Evolutionary conservation across 2,329 filamentous ascomycete species (phyloP).

Genomic region (Ophiostoma perfectum): DNA sequence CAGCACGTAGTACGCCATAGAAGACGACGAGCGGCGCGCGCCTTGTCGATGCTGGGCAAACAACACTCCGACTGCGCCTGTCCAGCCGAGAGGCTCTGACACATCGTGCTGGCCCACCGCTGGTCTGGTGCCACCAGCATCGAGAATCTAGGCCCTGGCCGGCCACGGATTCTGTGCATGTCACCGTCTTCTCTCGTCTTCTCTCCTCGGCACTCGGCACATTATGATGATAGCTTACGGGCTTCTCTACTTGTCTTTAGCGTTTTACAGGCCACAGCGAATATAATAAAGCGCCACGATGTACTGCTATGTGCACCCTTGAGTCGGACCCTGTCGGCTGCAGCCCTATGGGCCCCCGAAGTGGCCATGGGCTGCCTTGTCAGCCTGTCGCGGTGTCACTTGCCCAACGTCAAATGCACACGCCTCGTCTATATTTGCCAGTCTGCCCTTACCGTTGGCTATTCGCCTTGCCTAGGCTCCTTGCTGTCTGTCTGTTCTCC

Average conservation of each 20-base stretch:
- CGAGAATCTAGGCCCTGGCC: too few species aligned
- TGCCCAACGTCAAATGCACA: slow-evolving; percentile 1
- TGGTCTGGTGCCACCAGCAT: too few species aligned
- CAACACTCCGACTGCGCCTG: neutral
- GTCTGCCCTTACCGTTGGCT: neutral
- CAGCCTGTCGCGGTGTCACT: neutral
- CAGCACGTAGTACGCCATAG: too few species aligned
- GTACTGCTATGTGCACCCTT: too few species aligned
- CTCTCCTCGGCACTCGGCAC: too few species aligned
- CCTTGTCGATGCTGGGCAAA: neutral
- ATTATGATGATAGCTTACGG: too few species aligned
- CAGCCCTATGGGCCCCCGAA: neutral
- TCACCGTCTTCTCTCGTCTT: too few species aligned
- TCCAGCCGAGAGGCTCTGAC: neutral
- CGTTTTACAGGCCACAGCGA: too few species aligned
- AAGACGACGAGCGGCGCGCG: neutral
- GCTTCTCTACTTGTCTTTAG: too few species aligned
- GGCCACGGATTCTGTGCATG: too few species aligned
- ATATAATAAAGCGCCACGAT: too few species aligned
- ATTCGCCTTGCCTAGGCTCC: neutral
- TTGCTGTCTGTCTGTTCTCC: neutral
- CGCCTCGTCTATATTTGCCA: neutral
- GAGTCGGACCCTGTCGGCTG: neutral
- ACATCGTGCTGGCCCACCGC: neutral
- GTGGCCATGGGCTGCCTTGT: neutral